These are phyloP conservation scores for Curvularia sp. DNA, from an alignment of 2,329 filamentous ascomycete species.

Conservation along the genomic window DNA sequence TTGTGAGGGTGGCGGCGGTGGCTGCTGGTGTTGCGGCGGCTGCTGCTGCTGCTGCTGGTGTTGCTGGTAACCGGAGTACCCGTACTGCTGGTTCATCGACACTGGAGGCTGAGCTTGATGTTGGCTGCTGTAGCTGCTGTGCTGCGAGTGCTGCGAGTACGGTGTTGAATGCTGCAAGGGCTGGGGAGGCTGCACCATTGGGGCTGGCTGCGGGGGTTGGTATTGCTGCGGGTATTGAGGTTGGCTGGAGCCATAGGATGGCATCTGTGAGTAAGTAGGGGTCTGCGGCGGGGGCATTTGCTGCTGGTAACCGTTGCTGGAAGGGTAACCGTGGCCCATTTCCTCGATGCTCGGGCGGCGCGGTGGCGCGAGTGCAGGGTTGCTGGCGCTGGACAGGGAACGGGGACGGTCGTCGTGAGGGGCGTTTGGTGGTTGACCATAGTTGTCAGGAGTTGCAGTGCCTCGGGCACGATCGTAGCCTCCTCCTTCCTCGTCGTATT, in stretches of 20 bases:
- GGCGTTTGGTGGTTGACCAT: constrained; percentile 52
- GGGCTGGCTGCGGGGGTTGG: constrained; percentile 40
- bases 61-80: constrained; percentile 50
- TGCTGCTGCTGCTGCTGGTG: constrained; percentile 1
- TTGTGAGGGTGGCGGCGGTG: constrained; percentile 28
- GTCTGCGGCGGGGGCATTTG: constrained; percentile 53
- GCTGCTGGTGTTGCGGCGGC: constrained; percentile 16
- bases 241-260: constrained; percentile 48
- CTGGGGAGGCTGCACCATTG: constrained; percentile 52
- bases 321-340: constrained; percentile 52
- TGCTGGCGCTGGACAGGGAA: constrained; percentile 67
- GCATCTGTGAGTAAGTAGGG: constrained; percentile 49
- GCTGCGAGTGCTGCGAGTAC: constrained; percentile 42
- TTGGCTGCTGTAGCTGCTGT: constrained; percentile 44
- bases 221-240: constrained; percentile 47
- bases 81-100: constrained; percentile 52
- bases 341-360: constrained; percentile 58
- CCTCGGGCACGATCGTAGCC: constrained; percentile 58
- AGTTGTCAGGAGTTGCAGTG: constrained; percentile 60
- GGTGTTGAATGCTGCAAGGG: constrained; percentile 40
- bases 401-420: constrained; percentile 61
- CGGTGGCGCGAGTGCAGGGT: constrained; percentile 46
- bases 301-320: constrained; percentile 46
- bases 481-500: constrained; percentile 62
- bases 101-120: constrained; percentile 33